Evolutionary conservation across 441 rosid genomes (phyloP), one percentile per base, ranked within the genome.

Genomic region (Brassica hybrid): DNA sequence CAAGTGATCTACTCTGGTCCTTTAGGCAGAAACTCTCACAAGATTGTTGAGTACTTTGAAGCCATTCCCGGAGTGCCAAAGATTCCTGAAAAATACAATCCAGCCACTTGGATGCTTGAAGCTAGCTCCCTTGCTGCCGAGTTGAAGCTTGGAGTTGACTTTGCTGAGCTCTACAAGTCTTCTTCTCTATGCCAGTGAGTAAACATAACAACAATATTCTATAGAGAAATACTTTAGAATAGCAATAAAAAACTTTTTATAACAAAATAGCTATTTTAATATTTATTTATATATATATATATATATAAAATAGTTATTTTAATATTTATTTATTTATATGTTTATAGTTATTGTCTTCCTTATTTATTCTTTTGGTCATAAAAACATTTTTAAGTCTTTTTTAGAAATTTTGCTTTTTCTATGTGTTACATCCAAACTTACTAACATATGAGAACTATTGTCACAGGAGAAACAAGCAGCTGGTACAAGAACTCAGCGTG

Each of bases 91-190:
- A 87, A 82, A 27, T 87, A 88, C 76, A 90, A 90, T 76, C 95
- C 93, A 0, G 93, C 95, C 25, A 88, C 95, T 52, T 90, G 95
- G 95, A 88, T 90, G 91, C 83, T 90, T 1, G 95, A 90, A 80
- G 93, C 87, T 63, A 90, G 91, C 85, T 90, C 95, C 3, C 65
- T 84, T 5, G 86, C 95, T n/a, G 95, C 90, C 16, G 95, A 90
- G 86, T 80, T 82, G 27, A 81, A 87, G 65, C 85, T 90, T 56
- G 85, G 85, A 18, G 85, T 88, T 41, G 90, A 88, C 76, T 90
- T 90, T 61, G 89, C 90, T 17, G 89, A 88, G 43, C 67, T 75
- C 56, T 87, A 90, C 79, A 85, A 71, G 78, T 75, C 89, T 45
- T 86, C 93, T 57, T 66, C 88, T 18, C 80, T 90, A 79, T 56